Evolutionary conservation across 176 grass and related monocot species (phyloP).

Genomic region (Rhynchospora breviuscula): DNA sequence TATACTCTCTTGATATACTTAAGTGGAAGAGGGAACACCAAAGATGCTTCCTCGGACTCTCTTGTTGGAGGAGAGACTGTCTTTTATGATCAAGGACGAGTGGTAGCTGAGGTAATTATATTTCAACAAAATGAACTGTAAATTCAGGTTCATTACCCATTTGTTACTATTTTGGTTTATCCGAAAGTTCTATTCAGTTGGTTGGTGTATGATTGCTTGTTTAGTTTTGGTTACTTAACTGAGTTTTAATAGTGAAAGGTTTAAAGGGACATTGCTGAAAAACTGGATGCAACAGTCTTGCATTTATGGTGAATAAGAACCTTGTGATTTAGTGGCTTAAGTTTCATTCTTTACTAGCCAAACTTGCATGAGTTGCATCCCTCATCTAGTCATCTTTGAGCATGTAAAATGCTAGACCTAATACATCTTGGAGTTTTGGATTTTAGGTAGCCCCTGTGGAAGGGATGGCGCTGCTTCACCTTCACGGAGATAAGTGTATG

Average conservation of each 20-base stretch:
- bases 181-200: neutral
- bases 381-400: neutral
- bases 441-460: slow-evolving; percentile 68
- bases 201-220: neutral
- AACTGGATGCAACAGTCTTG: neutral
- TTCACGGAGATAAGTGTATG: slow-evolving; percentile 93
- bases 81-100: slow-evolving; percentile 75
- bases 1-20: slow-evolving; percentile 84
- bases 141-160: neutral
- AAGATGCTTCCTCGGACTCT: slow-evolving; percentile 49
- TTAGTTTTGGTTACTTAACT: neutral
- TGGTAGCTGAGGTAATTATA: slow-evolving; percentile 75
- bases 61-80: slow-evolving; percentile 86
- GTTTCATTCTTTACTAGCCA: neutral
- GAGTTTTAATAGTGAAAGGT: neutral
- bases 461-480: slow-evolving; percentile 84
- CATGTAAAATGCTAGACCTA: neutral
- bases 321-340: neutral
- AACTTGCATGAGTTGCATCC: neutral
- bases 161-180: neutral
- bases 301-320: neutral
- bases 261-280: neutral
- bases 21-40: slow-evolving; percentile 44
- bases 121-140: neutral
- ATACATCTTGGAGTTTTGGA: neutral